These are phyloP conservation scores for Cucumis sativus DNA, from an alignment of 306 rosid genomes.

Conservation along the genomic window DNA sequence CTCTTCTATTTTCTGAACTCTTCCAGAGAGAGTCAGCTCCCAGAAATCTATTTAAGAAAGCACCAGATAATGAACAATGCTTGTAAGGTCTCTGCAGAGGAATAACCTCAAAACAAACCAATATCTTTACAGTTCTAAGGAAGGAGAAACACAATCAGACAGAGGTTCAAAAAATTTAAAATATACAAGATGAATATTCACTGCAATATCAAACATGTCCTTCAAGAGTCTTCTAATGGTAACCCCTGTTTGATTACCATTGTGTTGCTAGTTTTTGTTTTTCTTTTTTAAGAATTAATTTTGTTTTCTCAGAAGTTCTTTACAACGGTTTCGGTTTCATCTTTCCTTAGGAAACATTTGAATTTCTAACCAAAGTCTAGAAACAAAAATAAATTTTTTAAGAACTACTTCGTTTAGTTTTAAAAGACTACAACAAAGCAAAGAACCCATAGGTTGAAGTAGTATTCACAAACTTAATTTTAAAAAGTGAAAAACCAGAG, in stretches of 20 bases:
- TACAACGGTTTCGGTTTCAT: no score
- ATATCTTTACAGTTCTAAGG: background rate
- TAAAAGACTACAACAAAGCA: no score
- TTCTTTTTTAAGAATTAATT: no score
- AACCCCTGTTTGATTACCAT: no score
- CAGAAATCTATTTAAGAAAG: background rate
- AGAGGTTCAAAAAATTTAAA: background rate
- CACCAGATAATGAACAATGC: background rate
- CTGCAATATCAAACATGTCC: background rate
- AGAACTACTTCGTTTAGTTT: no score
- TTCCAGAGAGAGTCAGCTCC: background rate
- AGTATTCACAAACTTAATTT: no score
- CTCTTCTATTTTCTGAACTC: background rate
- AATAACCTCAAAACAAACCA: background rate
- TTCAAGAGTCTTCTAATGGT: background rate
- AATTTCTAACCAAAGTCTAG: no score
- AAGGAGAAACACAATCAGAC: background rate
- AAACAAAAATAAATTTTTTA: no score
- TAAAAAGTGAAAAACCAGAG: background rate
- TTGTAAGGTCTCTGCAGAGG: background rate
- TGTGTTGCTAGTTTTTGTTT: no score
- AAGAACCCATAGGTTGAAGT: no score
- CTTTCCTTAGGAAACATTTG: no score
- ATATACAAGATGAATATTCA: background rate
- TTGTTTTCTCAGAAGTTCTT: no score